phyloP scores from a whole-genome alignment of 305 asterid species.

The Fraxinus sp. region DNA sequence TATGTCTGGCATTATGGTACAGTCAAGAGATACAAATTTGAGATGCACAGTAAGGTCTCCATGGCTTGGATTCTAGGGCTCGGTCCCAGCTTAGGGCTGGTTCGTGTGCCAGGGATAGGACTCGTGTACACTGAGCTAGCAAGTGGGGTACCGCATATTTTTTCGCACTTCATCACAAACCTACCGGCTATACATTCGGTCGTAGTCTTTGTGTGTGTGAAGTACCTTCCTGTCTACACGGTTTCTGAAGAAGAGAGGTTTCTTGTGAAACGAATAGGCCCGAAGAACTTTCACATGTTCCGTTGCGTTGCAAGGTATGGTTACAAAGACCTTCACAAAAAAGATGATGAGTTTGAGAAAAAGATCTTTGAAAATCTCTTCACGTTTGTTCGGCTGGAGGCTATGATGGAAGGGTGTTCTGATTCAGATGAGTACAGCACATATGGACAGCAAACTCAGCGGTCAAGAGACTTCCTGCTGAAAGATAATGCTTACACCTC shows the following conservation, averaged over 20 bases:
- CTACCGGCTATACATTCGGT: constrained; percentile 87
- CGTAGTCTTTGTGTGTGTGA: constrained; percentile 85
- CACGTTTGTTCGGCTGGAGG: constrained; percentile 77
- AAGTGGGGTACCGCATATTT: constrained; percentile 89
- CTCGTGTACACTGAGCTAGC: constrained; percentile 98
- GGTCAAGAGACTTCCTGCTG: constrained; percentile 41
- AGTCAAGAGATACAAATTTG: constrained; percentile 84
- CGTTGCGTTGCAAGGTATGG: constrained; percentile 97
- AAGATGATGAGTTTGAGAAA: constrained; percentile 84
- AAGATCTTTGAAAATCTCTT: constrained; percentile 75
- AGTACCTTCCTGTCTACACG: constrained; percentile 92
- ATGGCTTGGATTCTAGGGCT: constrained; percentile 95
- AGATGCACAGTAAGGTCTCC: constrained; percentile 95
- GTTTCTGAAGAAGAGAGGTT: constrained; percentile 90
- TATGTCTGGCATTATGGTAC: constrained; percentile 95
- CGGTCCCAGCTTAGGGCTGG: constrained; percentile 94
- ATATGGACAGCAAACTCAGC: constrained; percentile 73
- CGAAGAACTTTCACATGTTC: constrained; percentile 88
- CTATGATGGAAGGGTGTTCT: constrained; percentile 95
- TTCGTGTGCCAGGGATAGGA: constrained; percentile 95
- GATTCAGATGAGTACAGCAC: constrained; percentile 86
- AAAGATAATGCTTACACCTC: constrained; percentile 39
- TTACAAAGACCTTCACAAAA: constrained; percentile 90
- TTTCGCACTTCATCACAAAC: constrained; percentile 94
- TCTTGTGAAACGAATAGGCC: constrained; percentile 89